Evolutionary conservation across 495 filamentous ascomycete species (phyloP), one percentile per base, ranked within the genome.

Genomic region (Talaromyces liani): DNA sequence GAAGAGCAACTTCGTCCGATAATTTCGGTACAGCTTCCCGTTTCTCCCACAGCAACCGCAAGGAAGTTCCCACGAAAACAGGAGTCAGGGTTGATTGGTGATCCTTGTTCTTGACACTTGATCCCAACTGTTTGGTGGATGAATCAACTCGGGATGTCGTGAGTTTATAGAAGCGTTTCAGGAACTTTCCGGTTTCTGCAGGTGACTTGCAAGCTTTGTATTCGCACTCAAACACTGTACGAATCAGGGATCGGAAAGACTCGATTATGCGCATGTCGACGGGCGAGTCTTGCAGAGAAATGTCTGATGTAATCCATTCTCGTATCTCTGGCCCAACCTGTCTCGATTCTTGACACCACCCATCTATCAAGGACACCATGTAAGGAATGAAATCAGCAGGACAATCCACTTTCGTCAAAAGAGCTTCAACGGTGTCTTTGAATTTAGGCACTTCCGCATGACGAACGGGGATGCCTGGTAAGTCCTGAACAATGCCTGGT

Each of bases 181-280:
- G 63, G 6, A 80, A 65, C 58, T 79, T 79, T 4, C 69, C 60
- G 18, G 75, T 71, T 29, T 62, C 31, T 33, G 16, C 60, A 14
- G 45, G 12, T 2, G 60, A 53, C n/a, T 53, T 53, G 60, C 41
- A 62, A 12, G 41, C 60, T 62, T 62, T 33, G 45, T 51, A 34
- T 34, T 54, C 24, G 16, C 45, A 22, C 6, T 62, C 41, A 22
- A 62, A 62, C 20, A 79, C 68, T 7, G 74, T 71, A 20, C 67
- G 69, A 58, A 77, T 67, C n/a, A 80, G 45, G 57, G 71, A 73
- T 56, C 76, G 69, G 67, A 77, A 79, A 12, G 73, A 67, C 63
- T 78, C 77, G 72, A 79, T 77, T 31, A 77, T 73, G 58, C 76
- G 71, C 16, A 79, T 73, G 61, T 80, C 78, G 29, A 71, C 53